Percentiles rank a stretch among this genome's conserved stretches.
Conservation (phyloP, 257 asterid genomes). For the Penstemon davidsonii region DNA sequence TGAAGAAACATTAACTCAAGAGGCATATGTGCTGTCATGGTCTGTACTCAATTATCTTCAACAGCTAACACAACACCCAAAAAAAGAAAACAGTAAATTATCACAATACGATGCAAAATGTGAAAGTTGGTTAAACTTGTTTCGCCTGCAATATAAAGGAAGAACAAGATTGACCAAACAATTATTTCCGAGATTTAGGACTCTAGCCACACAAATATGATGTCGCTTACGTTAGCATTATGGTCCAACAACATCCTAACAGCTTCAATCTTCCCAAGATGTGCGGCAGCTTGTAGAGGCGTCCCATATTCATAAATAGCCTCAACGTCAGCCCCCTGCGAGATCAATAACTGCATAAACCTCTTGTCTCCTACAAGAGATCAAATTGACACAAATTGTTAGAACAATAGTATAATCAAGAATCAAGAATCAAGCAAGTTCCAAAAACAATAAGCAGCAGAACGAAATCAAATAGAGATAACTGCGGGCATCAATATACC, state of each 20-base stretch:
- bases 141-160: too few relatives aligned
- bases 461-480: not conserved
- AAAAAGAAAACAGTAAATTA: too few relatives aligned
- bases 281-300: not conserved
- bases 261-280: not conserved
- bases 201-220: too few relatives aligned
- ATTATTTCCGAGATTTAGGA: not conserved
- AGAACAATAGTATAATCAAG: too few relatives aligned
- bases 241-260: conserved; percentile 6
- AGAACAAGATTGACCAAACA: too few relatives aligned
- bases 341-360: not conserved
- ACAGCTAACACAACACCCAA: too few relatives aligned
- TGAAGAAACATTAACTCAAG: too few relatives aligned
- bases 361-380: conserved; percentile 1
- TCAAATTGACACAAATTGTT: not conserved
- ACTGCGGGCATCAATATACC: conserved; percentile 4
- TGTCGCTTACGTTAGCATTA: not conserved
- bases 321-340: not conserved
- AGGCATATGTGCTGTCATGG: too few relatives aligned
- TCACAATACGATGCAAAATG: too few relatives aligned
- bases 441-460: not conserved
- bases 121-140: too few relatives aligned
- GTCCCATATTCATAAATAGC: conserved; percentile 4
- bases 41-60: too few relatives aligned
- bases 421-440: not conserved